Conservation (phyloP, 2,329 filamentous ascomycete genomes). For the Myrmaecium sp. region DNA sequence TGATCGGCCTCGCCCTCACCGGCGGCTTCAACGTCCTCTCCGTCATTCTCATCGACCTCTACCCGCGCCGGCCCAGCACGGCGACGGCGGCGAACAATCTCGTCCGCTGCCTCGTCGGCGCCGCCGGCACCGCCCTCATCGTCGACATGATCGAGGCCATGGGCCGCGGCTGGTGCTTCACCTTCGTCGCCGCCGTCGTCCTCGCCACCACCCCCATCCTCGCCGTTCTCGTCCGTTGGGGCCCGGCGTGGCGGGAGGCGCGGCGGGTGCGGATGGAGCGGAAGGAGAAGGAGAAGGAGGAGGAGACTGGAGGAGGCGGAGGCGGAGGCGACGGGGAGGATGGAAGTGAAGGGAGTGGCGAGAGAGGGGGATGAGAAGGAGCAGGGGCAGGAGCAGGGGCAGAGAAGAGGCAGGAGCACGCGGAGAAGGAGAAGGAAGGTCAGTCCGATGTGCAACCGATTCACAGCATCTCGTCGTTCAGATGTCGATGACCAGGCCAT, state of each 20-base stretch:
- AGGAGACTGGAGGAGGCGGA: no score
- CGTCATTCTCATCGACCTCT: conserved; percentile 22
- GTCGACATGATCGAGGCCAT: conserved; percentile 25
- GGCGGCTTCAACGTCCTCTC: conserved; percentile 35
- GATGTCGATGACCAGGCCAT: no score
- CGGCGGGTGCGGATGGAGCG: conserved; percentile 16
- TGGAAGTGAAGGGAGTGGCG: no score
- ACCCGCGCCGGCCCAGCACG: conserved; percentile 17
- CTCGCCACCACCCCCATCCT: conserved; percentile 23
- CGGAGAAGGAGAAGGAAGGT: no score
- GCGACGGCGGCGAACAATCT: conserved; percentile 18
- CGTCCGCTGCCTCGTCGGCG: conserved; percentile 18
- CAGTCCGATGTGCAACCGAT: no score
- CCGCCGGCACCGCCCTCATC: conserved; percentile 20
- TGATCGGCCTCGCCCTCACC: conserved; percentile 37
- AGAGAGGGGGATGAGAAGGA: no score
- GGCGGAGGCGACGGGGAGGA: no score
- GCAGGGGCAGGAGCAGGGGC: no score
- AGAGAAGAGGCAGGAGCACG: no score
- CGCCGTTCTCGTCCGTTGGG: conserved; percentile 22
- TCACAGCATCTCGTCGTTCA: no score
- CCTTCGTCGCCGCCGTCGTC: conserved; percentile 26
- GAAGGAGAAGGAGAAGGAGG: conserved; percentile 5
- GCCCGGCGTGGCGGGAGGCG: conserved; percentile 27
- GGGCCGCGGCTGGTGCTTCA: conserved; percentile 29